A percentile compares a stretch with the other conserved stretches of the same genome.
phyloP scores from a whole-genome alignment of 306 rosid genomes.

The Quercus rubra region DNA sequence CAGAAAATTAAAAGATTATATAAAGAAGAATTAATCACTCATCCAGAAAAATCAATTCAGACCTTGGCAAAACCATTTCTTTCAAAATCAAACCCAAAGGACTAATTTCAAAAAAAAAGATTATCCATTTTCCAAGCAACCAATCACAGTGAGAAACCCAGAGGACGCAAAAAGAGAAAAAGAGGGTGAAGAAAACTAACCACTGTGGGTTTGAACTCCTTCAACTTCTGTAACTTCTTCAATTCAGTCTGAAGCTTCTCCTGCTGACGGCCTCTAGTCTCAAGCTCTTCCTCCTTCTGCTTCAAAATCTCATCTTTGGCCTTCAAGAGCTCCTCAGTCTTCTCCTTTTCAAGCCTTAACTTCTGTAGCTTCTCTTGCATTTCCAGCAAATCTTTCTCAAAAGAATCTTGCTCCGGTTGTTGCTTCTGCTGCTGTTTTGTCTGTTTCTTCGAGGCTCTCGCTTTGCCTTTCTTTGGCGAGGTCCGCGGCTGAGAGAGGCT shows the following conservation, averaged over 20 bases:
- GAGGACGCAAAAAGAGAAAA: not conserved
- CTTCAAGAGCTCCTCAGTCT: conserved; percentile 75
- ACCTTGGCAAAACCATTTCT: not conserved
- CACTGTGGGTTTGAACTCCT: conserved; percentile 90
- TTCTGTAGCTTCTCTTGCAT: conserved; percentile 70
- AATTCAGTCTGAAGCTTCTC: conserved; percentile 77
- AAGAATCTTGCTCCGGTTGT: conserved; percentile 8
- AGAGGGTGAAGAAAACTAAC: conserved; percentile 26
- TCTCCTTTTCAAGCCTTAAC: conserved; percentile 72
- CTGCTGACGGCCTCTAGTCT: conserved; percentile 46
- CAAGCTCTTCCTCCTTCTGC: conserved; percentile 72
- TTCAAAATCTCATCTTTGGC: conserved; percentile 68
- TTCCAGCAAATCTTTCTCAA: conserved; percentile 70
- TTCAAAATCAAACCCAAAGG: not conserved
- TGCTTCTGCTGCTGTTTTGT: conserved; percentile 22
- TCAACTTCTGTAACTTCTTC: conserved; percentile 73
- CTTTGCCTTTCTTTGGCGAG: conserved; percentile 44
- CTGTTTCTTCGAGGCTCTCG: conserved; percentile 54
- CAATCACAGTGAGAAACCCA: not conserved
- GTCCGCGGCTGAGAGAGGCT: conserved; percentile 36
- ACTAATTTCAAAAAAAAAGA: not conserved
- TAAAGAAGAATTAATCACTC: not conserved
- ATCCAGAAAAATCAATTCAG: not conserved
- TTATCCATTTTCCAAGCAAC: not conserved
- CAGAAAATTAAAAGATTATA: not conserved